A percentile compares a stretch with the other conserved stretches of the same genome.
Evolutionary conservation across 352 stramenopile species (phyloP).

Genomic region (Phytophthora parvispora): DNA sequence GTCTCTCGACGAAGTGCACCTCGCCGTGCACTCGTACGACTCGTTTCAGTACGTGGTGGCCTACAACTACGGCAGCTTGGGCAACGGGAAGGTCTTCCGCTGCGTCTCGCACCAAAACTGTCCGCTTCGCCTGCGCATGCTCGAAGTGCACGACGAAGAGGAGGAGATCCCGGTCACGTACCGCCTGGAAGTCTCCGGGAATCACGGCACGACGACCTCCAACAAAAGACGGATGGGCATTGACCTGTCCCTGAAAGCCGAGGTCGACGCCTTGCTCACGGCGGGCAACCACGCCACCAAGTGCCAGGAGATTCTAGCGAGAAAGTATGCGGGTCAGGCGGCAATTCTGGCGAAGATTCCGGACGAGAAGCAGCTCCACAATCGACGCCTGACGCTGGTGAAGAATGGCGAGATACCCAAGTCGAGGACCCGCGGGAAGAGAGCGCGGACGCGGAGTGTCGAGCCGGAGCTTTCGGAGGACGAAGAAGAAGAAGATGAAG

Average conservation of each 20-base stretch:
- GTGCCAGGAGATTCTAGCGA: constrained; percentile 12
- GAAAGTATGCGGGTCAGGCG: constrained; percentile 26
- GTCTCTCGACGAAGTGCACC: constrained; percentile 20
- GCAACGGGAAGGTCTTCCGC: constrained; percentile 27
- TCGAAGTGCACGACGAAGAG: constrained; percentile 13
- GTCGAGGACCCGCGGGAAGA: background rate
- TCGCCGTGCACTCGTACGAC: constrained; percentile 26
- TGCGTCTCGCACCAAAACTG: constrained; percentile 33
- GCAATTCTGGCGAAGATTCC: constrained; percentile 28
- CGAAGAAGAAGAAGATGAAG: background rate
- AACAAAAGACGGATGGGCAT: constrained; percentile 26
- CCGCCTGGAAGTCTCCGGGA: constrained; percentile 10
- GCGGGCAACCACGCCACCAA: constrained; percentile 8
- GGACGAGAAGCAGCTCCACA: constrained; percentile 18
- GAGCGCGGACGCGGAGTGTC: background rate
- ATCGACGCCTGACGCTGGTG: constrained; percentile 20
- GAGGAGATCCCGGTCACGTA: constrained; percentile 35
- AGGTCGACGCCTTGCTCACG: constrained; percentile 26
- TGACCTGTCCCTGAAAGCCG: constrained; percentile 15
- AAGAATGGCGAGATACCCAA: background rate
- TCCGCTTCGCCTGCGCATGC: constrained; percentile 18
- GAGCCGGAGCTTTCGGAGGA: background rate
- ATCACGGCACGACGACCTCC: constrained; percentile 17
- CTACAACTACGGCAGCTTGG: constrained; percentile 34
- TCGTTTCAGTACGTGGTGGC: constrained; percentile 23